Base-by-base conservation (phyloP, 768 basidiomycete species). In the Leccinum obscurum region DNA sequence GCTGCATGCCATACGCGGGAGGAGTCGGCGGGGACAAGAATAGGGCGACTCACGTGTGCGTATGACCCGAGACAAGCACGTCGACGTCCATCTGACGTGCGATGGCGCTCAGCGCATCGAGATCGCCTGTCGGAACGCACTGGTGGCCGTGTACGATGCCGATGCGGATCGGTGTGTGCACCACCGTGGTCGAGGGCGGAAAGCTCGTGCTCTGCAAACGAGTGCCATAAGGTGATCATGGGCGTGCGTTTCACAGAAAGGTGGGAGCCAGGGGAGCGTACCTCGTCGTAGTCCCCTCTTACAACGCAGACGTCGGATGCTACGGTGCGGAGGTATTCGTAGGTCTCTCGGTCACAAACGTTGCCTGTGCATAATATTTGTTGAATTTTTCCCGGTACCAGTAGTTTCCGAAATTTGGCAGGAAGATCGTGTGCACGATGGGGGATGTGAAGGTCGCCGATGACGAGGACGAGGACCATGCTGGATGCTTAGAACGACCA, bases 71-170 rank as follows among this genome's bases (percentile, higher is more conserved):
- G 22, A 98, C 77, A 37, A 98, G 80, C 0, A 99, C 93, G 69
- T 99, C 97, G 4, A 98, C 97, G 71, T 98, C 96, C 92, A 99
- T 93, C 76, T 95, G 93, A 39, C 96, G 78, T 15, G 95, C 94
- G 56, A 95, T 84, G 3, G 92, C 83, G 55, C 85, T 88, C 48
- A 98, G 81, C n/a, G 92, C 88, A 69, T 97, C 94, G 3, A 94
- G 80, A 72, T 97, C 95, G 14, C 95, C 97, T 0, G 89, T 87
- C 1, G 97, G 96, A 46, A 98, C 84, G 68, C 85, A 89, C 73
- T 98, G 95, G 75, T 96, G 93, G 0, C 96, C 97, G 70, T 97
- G 95, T 50, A 98, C 84, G 52, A 96, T 78, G 26, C 97, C 97
- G 70, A 99, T 92, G 59, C 87, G 87, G 65, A 99, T 89, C 17